A percentile compares a stretch with the other conserved stretches of the same genome.
phyloP scores from a whole-genome alignment of 2,329 filamentous ascomycete genomes.

The Penicillium sp. region DNA sequence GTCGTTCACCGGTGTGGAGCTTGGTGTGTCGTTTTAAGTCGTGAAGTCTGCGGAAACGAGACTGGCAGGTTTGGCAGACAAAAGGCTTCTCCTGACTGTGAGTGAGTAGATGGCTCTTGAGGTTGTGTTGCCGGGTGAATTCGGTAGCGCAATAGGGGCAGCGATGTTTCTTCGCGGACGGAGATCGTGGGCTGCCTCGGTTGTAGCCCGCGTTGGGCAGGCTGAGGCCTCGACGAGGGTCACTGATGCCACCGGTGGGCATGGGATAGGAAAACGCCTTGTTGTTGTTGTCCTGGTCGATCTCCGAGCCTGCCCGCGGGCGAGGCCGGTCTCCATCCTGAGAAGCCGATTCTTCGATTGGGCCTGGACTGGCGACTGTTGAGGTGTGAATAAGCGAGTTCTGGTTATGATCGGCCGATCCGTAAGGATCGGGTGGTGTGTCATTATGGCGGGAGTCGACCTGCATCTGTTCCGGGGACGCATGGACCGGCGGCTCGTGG shows the following conservation, averaged over 20 bases:
- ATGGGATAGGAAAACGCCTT: constrained; percentile 63
- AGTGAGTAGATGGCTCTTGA: constrained; percentile 94
- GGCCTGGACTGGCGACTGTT: constrained; percentile 46
- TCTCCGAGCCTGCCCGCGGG: constrained; percentile 35
- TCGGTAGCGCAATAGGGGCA: constrained; percentile 95
- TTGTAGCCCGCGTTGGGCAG: constrained; percentile 53
- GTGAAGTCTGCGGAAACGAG: constrained; percentile 86
- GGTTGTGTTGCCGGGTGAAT: constrained; percentile 94
- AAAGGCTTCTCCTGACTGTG: constrained; percentile 99
- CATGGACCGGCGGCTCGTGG: constrained; percentile 47
- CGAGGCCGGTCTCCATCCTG: constrained; percentile 42
- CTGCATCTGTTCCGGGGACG: constrained; percentile 45
- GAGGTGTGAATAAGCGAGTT: constrained; percentile 50
- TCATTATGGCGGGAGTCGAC: constrained; percentile 51
- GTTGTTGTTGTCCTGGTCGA: constrained; percentile 42
- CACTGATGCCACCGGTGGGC: constrained; percentile 48
- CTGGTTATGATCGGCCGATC: constrained; percentile 48
- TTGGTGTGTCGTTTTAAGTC: constrained; percentile 96
- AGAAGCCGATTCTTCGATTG: constrained; percentile 43
- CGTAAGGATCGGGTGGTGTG: constrained; percentile 40
- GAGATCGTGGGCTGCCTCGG: constrained; percentile 60
- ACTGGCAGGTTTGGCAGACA: constrained; percentile 85
- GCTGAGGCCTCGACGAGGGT: constrained; percentile 56
- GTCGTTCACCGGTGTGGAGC: constrained; percentile 91
- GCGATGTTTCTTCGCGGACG: constrained; percentile 83